A percentile compares a stretch with the other conserved stretches of the same genome.
These are phyloP conservation scores for Hippophae gyantsensis DNA, from an alignment of 306 rosid genomes.

Conservation along the genomic window DNA sequence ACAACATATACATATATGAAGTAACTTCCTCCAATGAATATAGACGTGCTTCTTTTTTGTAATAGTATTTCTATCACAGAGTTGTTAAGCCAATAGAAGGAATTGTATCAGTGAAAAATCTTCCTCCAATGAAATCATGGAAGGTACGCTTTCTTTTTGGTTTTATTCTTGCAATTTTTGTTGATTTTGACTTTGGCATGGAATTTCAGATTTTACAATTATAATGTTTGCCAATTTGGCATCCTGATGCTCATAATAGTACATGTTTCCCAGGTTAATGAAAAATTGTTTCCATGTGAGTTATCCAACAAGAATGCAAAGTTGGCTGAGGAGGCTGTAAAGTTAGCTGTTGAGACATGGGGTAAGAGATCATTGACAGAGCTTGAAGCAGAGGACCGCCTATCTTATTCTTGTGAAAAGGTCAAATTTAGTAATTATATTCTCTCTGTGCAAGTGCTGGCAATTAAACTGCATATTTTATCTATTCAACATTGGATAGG, in stretches of 20 bases:
- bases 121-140: constrained; percentile 76
- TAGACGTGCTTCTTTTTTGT: constrained; percentile 13
- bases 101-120: constrained; percentile 75
- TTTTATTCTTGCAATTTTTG: constrained; percentile 4
- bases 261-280: constrained; percentile 55
- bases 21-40: background rate
- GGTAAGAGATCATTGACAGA: constrained; percentile 80
- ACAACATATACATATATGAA: background rate
- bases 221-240: background rate
- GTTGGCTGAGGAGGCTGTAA: constrained; percentile 66
- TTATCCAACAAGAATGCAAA: constrained; percentile 53
- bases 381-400: constrained; percentile 96
- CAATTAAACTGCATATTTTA: background rate
- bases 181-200: constrained; percentile 7
- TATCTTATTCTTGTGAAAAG: constrained; percentile 90
- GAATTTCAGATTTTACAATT: constrained; percentile 5
- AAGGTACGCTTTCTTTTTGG: constrained; percentile 42
- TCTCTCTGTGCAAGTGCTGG: background rate
- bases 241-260: constrained; percentile 20
- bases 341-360: constrained; percentile 79
- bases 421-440: constrained; percentile 24
- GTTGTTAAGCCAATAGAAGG: constrained; percentile 78
- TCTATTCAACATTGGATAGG: no score
- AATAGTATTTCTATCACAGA: constrained; percentile 40
- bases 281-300: constrained; percentile 77